Evolutionary conservation across 2,329 filamentous ascomycete genomes (phyloP).

Genomic region (Paraphoma sp.): DNA sequence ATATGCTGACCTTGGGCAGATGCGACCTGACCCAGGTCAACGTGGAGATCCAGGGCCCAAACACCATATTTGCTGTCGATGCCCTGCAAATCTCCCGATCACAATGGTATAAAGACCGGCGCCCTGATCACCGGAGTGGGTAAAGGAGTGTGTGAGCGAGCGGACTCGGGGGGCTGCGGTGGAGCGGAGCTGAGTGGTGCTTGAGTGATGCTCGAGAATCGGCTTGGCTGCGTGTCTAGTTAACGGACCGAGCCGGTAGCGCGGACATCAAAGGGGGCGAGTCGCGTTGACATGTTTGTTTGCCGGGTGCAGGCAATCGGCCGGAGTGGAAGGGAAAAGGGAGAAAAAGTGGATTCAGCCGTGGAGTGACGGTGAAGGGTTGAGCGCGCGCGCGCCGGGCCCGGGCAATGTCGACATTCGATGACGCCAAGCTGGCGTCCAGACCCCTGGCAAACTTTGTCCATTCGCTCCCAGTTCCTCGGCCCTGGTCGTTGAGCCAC

Average conservation of each 20-base stretch:
- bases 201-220: neutral
- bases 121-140: neutral
- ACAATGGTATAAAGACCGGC: neutral
- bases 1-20: neutral
- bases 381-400: neutral
- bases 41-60: constrained; percentile 8
- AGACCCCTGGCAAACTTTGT: neutral
- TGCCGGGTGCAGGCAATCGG: too few relatives aligned
- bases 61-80: constrained; percentile 4
- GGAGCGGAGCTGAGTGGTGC: neutral
- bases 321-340: neutral
- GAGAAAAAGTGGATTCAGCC: neutral
- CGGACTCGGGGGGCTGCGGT: neutral
- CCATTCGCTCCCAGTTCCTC: neutral
- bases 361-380: neutral
- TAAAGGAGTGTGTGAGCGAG: neutral
- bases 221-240: neutral
- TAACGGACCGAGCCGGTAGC: constrained; percentile 33
- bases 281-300: neutral
- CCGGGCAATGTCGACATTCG: neutral
- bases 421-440: neutral
- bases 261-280: constrained; percentile 7
- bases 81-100: neutral
- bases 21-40: constrained; percentile 2
- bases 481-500: neutral